Base-by-base conservation (phyloP, 306 rosid genomes). In the Dryas alaskensis region DNA sequence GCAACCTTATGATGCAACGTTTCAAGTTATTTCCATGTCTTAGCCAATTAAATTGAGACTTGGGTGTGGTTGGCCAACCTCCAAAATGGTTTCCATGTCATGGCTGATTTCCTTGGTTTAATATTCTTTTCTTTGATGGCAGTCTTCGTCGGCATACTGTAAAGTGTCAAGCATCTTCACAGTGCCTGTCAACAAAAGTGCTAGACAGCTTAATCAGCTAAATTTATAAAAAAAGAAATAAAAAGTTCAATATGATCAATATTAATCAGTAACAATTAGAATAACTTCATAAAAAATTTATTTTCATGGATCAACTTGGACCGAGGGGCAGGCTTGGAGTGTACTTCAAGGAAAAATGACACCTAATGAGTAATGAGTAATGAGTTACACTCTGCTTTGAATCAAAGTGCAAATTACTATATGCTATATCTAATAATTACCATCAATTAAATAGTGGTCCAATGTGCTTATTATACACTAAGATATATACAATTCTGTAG, bases 61-160 rank as follows among this genome's bases (percentile, higher is more conserved):
- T 48, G 59, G 37, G 44, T 7, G 13, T 27, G 46, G 13, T 7
- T 67, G 45, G 85, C 75, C 55, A 50, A 7, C 50, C 17, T 71
- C 58, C 43, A 73, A 17, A 62, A 84, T 87, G 95, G 84, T 64
- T 81, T 81, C 86, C 89, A 80, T 73, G 86, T 81, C 91, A 86
- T 78, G 59, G 77, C 77, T 85, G 85, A 73, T 74, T 44, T 31
- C 37, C 37, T 31, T 51, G 76, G 60, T 68, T 86, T 67, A 68
- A 67, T 17, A 66, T 10, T 27, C 55, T 8, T 44, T 53, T 48
- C 67, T 60, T 68, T 77, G 70, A 57, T 77, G 81, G 60, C 69
- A 40, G 80, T 80, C 88, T 78, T 48, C 81, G 69, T 86, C 87
- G 48, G 40, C 63, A n/a, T 51, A 7, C 49, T 5, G 60, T n/a